These are phyloP conservation scores for Erythrobasidium yunnanense DNA, from an alignment of 768 basidiomycete genomes.

Conservation along the genomic window DNA sequence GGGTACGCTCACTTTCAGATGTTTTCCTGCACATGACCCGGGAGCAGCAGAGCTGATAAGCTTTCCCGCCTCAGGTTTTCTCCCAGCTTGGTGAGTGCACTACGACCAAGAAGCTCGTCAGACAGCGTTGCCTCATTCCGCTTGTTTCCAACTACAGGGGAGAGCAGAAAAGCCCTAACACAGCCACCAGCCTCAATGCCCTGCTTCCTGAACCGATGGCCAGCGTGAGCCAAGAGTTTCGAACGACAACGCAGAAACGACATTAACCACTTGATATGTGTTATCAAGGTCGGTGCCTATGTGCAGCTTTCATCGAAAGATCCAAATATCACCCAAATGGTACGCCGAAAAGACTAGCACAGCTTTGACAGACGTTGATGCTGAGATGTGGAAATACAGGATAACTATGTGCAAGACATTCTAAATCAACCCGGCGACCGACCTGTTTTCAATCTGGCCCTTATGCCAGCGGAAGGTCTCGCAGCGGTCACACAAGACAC, in stretches of 20 bases:
- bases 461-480: conserved; percentile 26
- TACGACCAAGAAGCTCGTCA: background rate
- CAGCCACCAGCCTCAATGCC: conserved; percentile 9
- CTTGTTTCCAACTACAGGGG: conserved; percentile 6
- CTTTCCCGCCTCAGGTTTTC: conserved; percentile 7
- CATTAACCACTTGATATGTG: background rate
- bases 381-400: background rate
- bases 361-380: background rate
- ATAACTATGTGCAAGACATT: conserved; percentile 13
- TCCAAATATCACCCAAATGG: conserved; percentile 24
- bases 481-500: conserved; percentile 21
- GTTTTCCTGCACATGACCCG: background rate
- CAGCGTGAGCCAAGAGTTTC: background rate
- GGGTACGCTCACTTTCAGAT: background rate
- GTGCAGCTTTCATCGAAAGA: conserved; percentile 1
- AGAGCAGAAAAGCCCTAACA: conserved; percentile 17
- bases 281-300: conserved; percentile 18
- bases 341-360: background rate
- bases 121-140: background rate
- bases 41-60: background rate
- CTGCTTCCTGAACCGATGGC: conserved; percentile 19
- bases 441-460: conserved; percentile 17
- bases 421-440: conserved; percentile 18
- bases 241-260: background rate
- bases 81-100: conserved; percentile 25